Evolutionary conservation across 176 grass and related monocot species (phyloP).

Genomic region (Secale cereale): DNA sequence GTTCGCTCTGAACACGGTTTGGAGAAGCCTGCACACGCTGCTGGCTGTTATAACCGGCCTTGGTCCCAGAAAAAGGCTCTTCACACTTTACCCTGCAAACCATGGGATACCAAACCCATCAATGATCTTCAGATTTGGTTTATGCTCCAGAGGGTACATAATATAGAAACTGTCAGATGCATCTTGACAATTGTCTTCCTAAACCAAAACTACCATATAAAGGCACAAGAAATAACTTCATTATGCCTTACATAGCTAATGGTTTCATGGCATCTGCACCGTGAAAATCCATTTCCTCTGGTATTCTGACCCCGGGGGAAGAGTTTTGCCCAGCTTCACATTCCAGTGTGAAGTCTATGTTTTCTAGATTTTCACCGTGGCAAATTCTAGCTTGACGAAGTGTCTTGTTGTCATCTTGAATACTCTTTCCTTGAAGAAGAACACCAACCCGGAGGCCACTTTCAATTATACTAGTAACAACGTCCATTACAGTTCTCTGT

Average conservation of each 20-base stretch:
- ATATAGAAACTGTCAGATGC: background rate
- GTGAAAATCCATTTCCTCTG: background rate
- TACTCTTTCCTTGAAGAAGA: background rate
- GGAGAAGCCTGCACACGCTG: background rate
- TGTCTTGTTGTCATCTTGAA: conserved; percentile 14
- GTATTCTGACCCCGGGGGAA: background rate
- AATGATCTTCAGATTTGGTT: background rate
- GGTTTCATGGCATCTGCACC: conserved; percentile 10
- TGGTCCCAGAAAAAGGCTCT: background rate
- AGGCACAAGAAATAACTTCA: background rate
- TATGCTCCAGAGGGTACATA: background rate
- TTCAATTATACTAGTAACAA: conserved; percentile 18
- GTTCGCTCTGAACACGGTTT: background rate
- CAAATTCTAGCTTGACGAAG: conserved; percentile 19
- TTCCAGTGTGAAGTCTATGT: background rate
- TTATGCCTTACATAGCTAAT: background rate
- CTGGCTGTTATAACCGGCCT: background rate
- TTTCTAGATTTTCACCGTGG: background rate
- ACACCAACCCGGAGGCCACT: conserved; percentile 5
- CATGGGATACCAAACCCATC: background rate
- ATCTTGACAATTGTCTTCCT: background rate
- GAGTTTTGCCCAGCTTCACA: conserved; percentile 4
- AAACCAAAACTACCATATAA: background rate
- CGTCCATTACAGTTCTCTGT: conserved; percentile 12
- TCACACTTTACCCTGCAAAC: conserved; percentile 1